Evolutionary conservation across 257 asterid genomes (phyloP).

Genomic region (Penstemon barbatus): DNA sequence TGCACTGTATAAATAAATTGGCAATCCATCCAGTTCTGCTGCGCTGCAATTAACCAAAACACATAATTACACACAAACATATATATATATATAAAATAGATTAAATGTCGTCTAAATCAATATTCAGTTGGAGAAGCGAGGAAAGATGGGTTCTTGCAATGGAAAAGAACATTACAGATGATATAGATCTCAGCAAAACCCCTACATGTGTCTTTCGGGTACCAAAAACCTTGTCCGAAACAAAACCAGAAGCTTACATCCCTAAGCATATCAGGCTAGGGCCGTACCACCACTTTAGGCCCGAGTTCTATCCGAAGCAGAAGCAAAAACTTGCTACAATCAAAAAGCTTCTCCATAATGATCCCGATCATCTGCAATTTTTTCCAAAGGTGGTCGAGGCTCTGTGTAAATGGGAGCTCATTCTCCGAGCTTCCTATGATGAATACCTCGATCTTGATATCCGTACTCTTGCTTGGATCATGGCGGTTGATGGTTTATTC

Average conservation of each 20-base stretch:
- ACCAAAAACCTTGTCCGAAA: neutral
- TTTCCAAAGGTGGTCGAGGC: neutral
- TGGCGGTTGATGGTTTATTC: slow-evolving; percentile 25
- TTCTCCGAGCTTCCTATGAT: slow-evolving; percentile 21
- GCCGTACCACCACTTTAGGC: slow-evolving; percentile 34
- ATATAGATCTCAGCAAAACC: neutral
- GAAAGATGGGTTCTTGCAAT: slow-evolving; percentile 10
- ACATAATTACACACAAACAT: too few species aligned
- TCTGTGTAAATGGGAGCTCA: slow-evolving; percentile 12
- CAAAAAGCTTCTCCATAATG: neutral
- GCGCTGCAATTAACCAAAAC: too few species aligned
- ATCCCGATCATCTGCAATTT: neutral
- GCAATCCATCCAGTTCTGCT: too few species aligned
- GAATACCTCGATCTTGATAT: slow-evolving; percentile 27
- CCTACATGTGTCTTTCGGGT: neutral
- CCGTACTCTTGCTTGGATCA: slow-evolving; percentile 11
- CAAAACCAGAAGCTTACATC: slow-evolving; percentile 28
- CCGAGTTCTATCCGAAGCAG: slow-evolving; percentile 33
- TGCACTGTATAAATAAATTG: too few species aligned
- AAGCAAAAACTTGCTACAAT: slow-evolving; percentile 15
- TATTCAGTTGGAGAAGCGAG: neutral
- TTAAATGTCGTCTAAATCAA: neutral
- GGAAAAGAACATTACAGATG: neutral
- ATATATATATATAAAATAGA: too few species aligned
- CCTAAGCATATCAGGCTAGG: slow-evolving; percentile 30